Evolutionary conservation across 2,329 filamentous ascomycete genomes (phyloP).

Genomic region (Cephalotrichum gorgonifer): DNA sequence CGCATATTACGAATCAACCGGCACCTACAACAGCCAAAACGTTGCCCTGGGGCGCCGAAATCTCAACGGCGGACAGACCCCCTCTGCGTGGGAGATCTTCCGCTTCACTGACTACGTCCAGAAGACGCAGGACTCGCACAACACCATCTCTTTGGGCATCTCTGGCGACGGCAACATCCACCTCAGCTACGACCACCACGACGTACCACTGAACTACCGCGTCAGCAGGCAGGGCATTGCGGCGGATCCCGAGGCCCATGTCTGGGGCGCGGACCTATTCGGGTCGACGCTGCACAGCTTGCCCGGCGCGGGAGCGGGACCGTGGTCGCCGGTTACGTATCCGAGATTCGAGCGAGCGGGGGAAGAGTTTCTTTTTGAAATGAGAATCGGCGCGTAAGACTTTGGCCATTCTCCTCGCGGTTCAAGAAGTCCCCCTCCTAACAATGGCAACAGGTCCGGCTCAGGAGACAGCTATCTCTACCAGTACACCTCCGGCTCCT

Average conservation of each 20-base stretch:
- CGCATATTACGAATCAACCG: conserved; percentile 11
- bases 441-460: conserved; percentile 5
- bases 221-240: conserved; percentile 9
- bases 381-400: conserved; percentile 10
- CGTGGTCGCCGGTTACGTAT: conserved; percentile 11
- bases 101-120: conserved; percentile 12
- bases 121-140: conserved; percentile 11
- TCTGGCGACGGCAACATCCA: conserved; percentile 11
- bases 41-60: conserved; percentile 11
- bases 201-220: conserved; percentile 13
- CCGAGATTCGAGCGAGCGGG: conserved; percentile 10
- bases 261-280: conserved; percentile 10
- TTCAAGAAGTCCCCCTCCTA: neutral
- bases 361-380: conserved; percentile 11
- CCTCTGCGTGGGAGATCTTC: conserved; percentile 9
- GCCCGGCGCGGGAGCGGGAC: conserved; percentile 7
- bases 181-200: conserved; percentile 13
- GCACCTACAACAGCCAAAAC: conserved; percentile 9
- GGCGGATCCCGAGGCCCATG: conserved; percentile 1
- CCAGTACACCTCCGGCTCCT: conserved; percentile 8
- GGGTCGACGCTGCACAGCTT: conserved; percentile 8
- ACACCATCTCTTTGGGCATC: conserved; percentile 13
- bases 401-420: too few species aligned
- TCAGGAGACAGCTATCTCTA: conserved; percentile 12
- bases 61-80: conserved; percentile 1